Evolutionary conservation across 2,329 filamentous ascomycete species (phyloP), one percentile per base, ranked within the genome.

Genomic region (Colletotrichum coccodes): DNA sequence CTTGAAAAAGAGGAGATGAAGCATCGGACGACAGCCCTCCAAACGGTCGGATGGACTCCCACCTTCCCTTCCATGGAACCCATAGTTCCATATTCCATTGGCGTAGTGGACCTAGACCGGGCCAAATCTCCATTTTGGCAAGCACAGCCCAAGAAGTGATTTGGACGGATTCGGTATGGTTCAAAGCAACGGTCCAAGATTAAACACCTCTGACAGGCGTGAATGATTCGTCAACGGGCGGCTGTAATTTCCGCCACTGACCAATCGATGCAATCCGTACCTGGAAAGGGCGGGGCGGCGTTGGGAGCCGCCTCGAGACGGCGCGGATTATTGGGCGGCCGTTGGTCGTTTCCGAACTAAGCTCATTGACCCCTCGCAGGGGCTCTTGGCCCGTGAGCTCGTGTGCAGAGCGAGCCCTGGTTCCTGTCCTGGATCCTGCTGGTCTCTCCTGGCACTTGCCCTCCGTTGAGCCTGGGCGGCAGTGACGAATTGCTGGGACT

Each of bases 201-300:
- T 69, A 47, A 68, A 54, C 34, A 40, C 61, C 54, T 56, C 63
- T 70, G 63, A 70, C 67, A 68, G 64, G 64, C 67, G 23, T 12
- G 38, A 52, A 21, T 53, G 63, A 70, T 70, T 69, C 67, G 67
- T 70, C 64, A 62, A 68, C 64, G 58, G 53, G 36, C 57, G 38
- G 67, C 30, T 70, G 67, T 21, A 70, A 70, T 70, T 68, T 70
- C 67, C 67, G 50, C n/a, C 30, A 58, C 53, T 58, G 57, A 32
- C 67, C 67, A 70, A 70, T 70, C 3, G 9, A 1, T 4, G 23
- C 16, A 8, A 16, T 9, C 11, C 23, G 56, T 60, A 4, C 49
- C 61, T 66, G 42, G 18, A 34, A 60, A 32, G 3, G 18, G 21
- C 42, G 66, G 61, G 49, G 6, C 40, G 4, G 1, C 3, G 4